Conservation (phyloP, 2,329 filamentous ascomycete species). For the Teratosphaeria nubilosa region DNA sequence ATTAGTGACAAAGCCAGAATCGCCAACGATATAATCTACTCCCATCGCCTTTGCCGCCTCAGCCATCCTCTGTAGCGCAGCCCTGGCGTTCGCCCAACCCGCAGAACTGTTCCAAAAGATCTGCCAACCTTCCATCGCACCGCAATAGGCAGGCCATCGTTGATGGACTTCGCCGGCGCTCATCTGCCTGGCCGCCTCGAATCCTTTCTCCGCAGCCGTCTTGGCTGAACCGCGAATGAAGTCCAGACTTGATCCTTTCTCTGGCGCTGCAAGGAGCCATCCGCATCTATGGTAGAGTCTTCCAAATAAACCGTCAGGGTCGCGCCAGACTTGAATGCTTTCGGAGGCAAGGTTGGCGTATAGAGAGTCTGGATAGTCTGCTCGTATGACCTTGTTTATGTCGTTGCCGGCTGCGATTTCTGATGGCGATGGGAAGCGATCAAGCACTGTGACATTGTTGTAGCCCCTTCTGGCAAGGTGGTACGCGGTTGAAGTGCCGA, state of each 20-base stretch:
- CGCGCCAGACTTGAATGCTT: slow-evolving; percentile 58
- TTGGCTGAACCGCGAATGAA: slow-evolving; percentile 7
- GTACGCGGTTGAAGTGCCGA: slow-evolving; percentile 1
- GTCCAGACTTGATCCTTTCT: slow-evolving; percentile 2
- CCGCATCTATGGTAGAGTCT: slow-evolving; percentile 6
- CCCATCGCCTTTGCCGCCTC: slow-evolving; percentile 6
- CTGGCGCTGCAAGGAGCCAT: slow-evolving; percentile 8
- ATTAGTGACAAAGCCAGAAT: slow-evolving; percentile 8
- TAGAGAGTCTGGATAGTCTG: slow-evolving; percentile 66
- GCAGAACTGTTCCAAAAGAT: slow-evolving; percentile 15
- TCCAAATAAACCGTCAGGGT: slow-evolving; percentile 14
- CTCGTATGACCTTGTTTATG: slow-evolving; percentile 45
- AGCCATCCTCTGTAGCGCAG: slow-evolving; percentile 8
- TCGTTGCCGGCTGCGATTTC: slow-evolving; percentile 39
- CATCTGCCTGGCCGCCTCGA: slow-evolving; percentile 3
- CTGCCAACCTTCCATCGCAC: slow-evolving; percentile 12
- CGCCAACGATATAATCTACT: slow-evolving; percentile 8
- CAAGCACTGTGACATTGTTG: slow-evolving; percentile 38
- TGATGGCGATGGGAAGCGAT: slow-evolving; percentile 35
- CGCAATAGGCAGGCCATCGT: slow-evolving; percentile 8
- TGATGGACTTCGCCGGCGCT: slow-evolving; percentile 5
- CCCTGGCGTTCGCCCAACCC: slow-evolving; percentile 13
- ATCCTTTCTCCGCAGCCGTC: slow-evolving; percentile 4
- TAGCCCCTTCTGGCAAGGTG: slow-evolving; percentile 28
- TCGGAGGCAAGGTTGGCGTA: slow-evolving; percentile 61